phyloP scores from a whole-genome alignment of 371 early-diverging fungal species.

The Quaeritorhiza haematococci region DNA sequence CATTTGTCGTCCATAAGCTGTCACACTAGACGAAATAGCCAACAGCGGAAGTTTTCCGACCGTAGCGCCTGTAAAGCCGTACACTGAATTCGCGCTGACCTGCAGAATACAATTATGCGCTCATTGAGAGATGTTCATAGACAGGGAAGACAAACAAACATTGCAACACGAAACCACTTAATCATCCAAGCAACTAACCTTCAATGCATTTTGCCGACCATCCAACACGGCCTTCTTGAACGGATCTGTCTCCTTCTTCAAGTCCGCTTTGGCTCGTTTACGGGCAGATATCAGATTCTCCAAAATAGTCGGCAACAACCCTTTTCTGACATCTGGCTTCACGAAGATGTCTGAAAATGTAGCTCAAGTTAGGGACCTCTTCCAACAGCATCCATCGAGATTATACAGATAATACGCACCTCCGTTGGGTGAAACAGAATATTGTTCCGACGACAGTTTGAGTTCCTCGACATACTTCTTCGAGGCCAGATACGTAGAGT shows the following conservation, averaged over 20 bases:
- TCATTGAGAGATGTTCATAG: not conserved
- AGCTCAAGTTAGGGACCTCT: not conserved
- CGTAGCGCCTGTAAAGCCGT: constrained; percentile 99
- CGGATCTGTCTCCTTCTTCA: constrained; percentile 93
- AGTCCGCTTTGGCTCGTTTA: constrained; percentile 90
- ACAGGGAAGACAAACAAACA: not conserved
- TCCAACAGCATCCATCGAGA: too few relatives aligned
- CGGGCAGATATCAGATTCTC: constrained; percentile 90
- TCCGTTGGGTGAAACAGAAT: constrained; percentile 82
- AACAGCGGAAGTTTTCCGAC: constrained; percentile 97
- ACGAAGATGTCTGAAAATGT: constrained; percentile 75
- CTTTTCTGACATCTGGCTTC: constrained; percentile 66
- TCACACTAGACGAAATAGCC: constrained; percentile 97
- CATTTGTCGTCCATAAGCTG: constrained; percentile 98
- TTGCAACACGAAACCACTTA: not conserved
- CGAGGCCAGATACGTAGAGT: constrained; percentile 84
- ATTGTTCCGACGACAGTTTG: constrained; percentile 68
- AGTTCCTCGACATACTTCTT: constrained; percentile 40
- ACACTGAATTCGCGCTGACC: constrained; percentile 98
- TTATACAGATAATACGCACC: constrained; percentile 44
- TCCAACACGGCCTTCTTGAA: constrained; percentile 90
- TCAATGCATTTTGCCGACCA: constrained; percentile 97
- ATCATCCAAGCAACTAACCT: constrained; percentile 40
- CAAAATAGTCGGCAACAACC: constrained; percentile 93
- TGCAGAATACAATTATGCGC: constrained; percentile 19